These are phyloP conservation scores for Lactarius tabidus DNA, from an alignment of 768 basidiomycete genomes.

Conservation along the genomic window DNA sequence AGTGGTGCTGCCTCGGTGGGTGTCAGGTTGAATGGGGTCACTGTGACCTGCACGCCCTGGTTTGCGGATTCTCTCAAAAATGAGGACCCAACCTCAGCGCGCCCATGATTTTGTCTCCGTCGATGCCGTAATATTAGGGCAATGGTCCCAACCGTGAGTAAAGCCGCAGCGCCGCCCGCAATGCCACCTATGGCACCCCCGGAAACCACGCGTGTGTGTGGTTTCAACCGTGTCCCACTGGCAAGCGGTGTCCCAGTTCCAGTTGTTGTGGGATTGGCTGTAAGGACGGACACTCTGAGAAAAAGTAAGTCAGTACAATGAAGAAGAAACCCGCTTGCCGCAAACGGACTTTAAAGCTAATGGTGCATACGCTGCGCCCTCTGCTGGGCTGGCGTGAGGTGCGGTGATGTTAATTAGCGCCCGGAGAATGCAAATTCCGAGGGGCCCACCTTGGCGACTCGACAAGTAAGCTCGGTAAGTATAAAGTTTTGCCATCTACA, in stretches of 20 bases:
- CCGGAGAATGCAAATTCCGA: not conserved
- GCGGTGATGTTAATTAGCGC: not conserved
- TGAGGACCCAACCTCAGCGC: not conserved
- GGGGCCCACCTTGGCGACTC: not conserved
- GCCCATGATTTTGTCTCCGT: not conserved
- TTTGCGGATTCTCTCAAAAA: not conserved
- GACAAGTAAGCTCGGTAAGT: no score
- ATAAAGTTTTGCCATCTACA: no score
- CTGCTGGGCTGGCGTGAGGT: not conserved
- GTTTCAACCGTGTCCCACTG: not conserved
- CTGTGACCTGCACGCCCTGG: not conserved
- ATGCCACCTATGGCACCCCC: not conserved
- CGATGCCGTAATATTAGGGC: not conserved
- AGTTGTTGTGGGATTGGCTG: no score
- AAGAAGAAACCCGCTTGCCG: not conserved
- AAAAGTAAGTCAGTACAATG: not conserved
- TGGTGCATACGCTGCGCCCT: not conserved
- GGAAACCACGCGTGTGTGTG: not conserved
- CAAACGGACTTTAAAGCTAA: not conserved
- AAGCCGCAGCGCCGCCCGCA: not conserved
- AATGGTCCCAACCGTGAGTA: not conserved
- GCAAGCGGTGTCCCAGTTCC: no score
- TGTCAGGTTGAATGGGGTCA: not conserved
- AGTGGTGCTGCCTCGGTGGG: not conserved
- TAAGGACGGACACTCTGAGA: not conserved